phyloP scores from a whole-genome alignment of 2,329 filamentous ascomycete species.

The Talaromyces sp. region DNA sequence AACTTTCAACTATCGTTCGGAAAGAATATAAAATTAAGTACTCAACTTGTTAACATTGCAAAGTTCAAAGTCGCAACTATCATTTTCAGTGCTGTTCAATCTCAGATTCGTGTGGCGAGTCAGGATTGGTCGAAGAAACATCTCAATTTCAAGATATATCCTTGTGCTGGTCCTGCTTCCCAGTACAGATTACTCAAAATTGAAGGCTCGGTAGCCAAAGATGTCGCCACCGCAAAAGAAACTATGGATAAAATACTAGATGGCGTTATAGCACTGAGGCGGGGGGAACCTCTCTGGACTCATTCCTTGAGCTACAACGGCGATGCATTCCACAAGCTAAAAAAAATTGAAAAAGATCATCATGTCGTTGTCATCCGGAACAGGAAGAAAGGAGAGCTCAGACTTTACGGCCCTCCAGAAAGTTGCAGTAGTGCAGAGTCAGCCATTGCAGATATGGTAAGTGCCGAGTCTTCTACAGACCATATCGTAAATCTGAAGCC shows the following conservation, averaged over 20 bases:
- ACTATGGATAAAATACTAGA: constrained; percentile 32
- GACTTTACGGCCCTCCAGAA: neutral
- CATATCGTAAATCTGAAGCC: constrained; percentile 19
- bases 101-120: neutral
- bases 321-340: neutral
- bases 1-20: constrained; percentile 31
- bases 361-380: neutral
- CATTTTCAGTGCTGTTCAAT: constrained; percentile 33
- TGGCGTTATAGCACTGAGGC: constrained; percentile 27
- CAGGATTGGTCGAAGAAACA: constrained; percentile 32
- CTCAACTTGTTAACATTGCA: constrained; percentile 36
- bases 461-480: constrained; percentile 16
- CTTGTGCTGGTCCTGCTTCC: constrained; percentile 3
- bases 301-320: constrained; percentile 12
- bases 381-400: neutral
- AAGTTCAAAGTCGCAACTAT: constrained; percentile 38
- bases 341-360: neutral
- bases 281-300: constrained; percentile 17
- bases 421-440: neutral
- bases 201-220: constrained; percentile 32
- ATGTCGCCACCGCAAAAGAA: constrained; percentile 32
- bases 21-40: constrained; percentile 32
- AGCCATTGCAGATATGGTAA: neutral
- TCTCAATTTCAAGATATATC: constrained; percentile 24
- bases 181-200: constrained; percentile 37